Base-by-base conservation (phyloP, 495 filamentous ascomycete genomes). In the Hypoxylon trugodes region DNA sequence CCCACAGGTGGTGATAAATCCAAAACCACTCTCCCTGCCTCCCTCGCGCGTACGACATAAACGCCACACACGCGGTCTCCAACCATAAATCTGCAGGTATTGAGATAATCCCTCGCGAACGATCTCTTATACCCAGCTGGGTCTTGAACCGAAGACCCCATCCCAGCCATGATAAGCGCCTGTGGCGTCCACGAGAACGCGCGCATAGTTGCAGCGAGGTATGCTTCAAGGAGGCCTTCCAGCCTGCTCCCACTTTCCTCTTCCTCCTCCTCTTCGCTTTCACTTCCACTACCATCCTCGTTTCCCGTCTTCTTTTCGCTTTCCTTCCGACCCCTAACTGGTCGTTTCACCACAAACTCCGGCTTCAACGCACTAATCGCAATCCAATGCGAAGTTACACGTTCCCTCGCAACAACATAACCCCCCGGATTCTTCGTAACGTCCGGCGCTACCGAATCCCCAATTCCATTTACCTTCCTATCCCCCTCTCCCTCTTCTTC, bases 131-230 rank as follows among this genome's bases (percentile, higher is more conserved):
- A 56, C 5, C 25, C 61, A 3, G 25, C 46, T 24, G 59, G 36
- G 7, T 47, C 43, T 3, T 32, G 19, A 25, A 61, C 15, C 18
- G 52, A 45, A 0, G 49, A 5, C 2, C 49, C 65, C 53, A 64
- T 21, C 40, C 32, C 33, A 30, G 42, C 42, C 58, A 74, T 66
- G 7, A 69, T 13, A n/a, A 65, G 59, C 0, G 68, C 70, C 58
- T 74, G 71, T n/a, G 70, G 72, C 41, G 74, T 74, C 57, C 62
- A 65, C 15, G 69, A 38, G 54, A 74, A 73, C 2, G 64, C 61
- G 4, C 55, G 56, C 70, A 74, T 72, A 1, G 74, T 73, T 1
- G 69, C 63, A 10, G 63, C 46, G 2, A 71, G 49, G 38, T 76
- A 76, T 3, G 38, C 37, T 1, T 66, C 63, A 2, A 76, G 51